These are phyloP conservation scores for Stagonosporopsis chrysanthemi DNA, from an alignment of 2,329 filamentous ascomycete genomes.

Conservation along the genomic window DNA sequence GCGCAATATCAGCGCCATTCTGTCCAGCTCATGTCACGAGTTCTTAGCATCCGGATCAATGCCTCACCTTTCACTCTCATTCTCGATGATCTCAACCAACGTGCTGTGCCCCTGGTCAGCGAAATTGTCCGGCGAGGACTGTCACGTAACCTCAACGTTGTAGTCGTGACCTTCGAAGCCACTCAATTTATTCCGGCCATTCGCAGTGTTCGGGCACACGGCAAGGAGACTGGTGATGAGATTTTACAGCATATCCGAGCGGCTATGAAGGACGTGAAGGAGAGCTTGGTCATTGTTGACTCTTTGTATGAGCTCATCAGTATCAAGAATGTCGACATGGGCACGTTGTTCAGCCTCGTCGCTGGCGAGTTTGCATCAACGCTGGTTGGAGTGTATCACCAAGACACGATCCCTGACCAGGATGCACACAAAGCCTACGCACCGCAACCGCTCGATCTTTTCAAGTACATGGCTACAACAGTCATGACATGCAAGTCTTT, in stretches of 20 bases:
- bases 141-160: conserved; percentile 65
- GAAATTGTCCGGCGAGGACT: conserved; percentile 77
- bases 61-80: conserved; percentile 87
- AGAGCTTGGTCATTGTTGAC: conserved; percentile 76
- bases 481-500: conserved; percentile 78
- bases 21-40: conserved; percentile 80
- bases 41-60: conserved; percentile 78
- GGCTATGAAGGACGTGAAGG: conserved; percentile 31
- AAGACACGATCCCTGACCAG: conserved; percentile 67
- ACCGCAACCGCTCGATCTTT: conserved; percentile 67
- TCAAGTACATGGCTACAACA: conserved; percentile 88
- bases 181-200: conserved; percentile 70
- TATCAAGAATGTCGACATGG: conserved; percentile 54
- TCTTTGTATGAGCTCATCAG: conserved; percentile 71
- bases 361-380: conserved; percentile 70
- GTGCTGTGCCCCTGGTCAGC: conserved; percentile 70
- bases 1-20: conserved; percentile 81
- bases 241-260: conserved; percentile 35
- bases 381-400: conserved; percentile 81
- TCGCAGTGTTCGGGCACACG: conserved; percentile 69
- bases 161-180: conserved; percentile 81
- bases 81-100: conserved; percentile 85
- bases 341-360: conserved; percentile 74
- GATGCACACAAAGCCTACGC: conserved; percentile 52
- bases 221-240: conserved; percentile 67